A percentile compares a stretch with the other conserved stretches of the same genome.
phyloP scores from a whole-genome alignment of 768 basidiomycete species.

The Pulveroboletus sp. region DNA sequence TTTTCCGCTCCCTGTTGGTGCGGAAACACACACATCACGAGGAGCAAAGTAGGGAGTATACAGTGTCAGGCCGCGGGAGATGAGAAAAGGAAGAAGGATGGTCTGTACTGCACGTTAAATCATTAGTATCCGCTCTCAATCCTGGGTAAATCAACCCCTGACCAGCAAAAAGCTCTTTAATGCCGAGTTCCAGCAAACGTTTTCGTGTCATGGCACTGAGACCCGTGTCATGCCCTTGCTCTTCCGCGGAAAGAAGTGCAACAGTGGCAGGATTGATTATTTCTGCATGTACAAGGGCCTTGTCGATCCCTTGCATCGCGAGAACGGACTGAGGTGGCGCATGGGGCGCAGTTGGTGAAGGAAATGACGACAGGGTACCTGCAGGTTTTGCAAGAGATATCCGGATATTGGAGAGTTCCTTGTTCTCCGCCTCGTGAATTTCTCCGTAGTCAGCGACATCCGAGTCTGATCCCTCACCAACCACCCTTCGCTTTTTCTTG shows the following conservation, averaged over 20 bases:
- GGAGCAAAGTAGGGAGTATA: constrained; percentile 67
- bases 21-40: constrained; percentile 88
- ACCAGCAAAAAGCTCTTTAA: constrained; percentile 91
- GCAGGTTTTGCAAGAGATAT: constrained; percentile 16
- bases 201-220: constrained; percentile 59
- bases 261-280: constrained; percentile 55
- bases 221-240: constrained; percentile 41
- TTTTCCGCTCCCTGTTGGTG: constrained; percentile 97
- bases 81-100: constrained; percentile 76
- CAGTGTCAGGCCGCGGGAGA: constrained; percentile 48
- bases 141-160: constrained; percentile 20
- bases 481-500: constrained; percentile 45
- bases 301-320: constrained; percentile 76
- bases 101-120: constrained; percentile 71
- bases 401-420: background rate
- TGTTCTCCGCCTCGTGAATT: background rate
- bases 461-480: constrained; percentile 21
- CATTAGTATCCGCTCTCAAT: constrained; percentile 12
- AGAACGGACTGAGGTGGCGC: constrained; percentile 71
- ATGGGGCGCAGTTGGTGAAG: constrained; percentile 61
- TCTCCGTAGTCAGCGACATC: constrained; percentile 1
- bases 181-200: constrained; percentile 71
- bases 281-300: constrained; percentile 66
- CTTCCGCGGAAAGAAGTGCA: constrained; percentile 40
- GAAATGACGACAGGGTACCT: constrained; percentile 62